Base-by-base conservation (phyloP, 768 basidiomycete species). In the Naganishia friedmannii region DNA sequence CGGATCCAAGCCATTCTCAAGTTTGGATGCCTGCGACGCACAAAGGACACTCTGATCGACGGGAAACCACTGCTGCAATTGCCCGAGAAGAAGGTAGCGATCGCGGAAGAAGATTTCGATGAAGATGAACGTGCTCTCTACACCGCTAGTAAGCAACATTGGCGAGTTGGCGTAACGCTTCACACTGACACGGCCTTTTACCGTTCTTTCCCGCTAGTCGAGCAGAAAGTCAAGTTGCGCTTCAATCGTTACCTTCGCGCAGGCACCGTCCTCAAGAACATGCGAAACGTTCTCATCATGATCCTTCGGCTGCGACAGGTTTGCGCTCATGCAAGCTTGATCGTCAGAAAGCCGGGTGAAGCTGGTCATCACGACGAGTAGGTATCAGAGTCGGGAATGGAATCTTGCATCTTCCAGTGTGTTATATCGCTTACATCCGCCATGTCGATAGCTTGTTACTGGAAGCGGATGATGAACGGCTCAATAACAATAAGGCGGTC, bases 201-300 rank as follows among this genome's bases (percentile, higher is more conserved):
- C 69, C 28, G 55, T 60, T 51, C 51, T 72, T 39, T 57, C 26
- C 57, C 37, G 0, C 42, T 65, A 29, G 70, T 74, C 48, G 75
- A 74, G 53, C 67, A 56, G 1, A 63, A 63, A 42, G 60, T 34
- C 67, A 87, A 88, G 72, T 85, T 85, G 0, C 85, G 81, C 32
- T 90, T 91, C 82, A 90, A 90, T 75, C 82, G 85, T 23, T 89
- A 82, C 77, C 80, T 88, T 10, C 84, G 83, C 29, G 86, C 84
- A 5, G 88, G 88, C 0, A 89, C 89, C 0, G 88, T 90, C 13
- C 80, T 90, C 46, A 90, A 90, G 78, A 88, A 91, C 87, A 90
- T 76, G 45, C 86, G 83, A 3, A 55, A 88, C 83, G 87, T 90
- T 19, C 78, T 86, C 23, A 82, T 84, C 28, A 84, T 91, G 85